A percentile compares a stretch with the other conserved stretches of the same genome.
Conservation (phyloP, 2,329 filamentous ascomycete species). For the Fusarium camptoceras region DNA sequence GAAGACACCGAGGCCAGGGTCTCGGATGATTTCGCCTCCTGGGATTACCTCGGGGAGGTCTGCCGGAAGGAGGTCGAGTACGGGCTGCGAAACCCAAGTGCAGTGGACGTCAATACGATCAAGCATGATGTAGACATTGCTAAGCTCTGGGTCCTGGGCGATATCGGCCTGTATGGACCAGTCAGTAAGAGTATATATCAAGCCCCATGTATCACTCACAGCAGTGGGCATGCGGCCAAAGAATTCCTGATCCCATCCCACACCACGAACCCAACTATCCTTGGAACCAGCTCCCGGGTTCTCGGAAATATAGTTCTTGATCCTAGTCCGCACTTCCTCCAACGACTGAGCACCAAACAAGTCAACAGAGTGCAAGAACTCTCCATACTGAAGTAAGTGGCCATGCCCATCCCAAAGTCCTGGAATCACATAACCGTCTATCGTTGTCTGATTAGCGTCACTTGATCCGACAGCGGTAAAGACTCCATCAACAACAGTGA, state of each 20-base stretch:
- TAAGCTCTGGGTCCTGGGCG: slow-evolving; percentile 62
- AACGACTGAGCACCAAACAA: slow-evolving; percentile 70
- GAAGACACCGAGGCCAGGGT: slow-evolving; percentile 75
- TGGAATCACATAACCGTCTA: slow-evolving; percentile 68
- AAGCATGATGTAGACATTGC: slow-evolving; percentile 73
- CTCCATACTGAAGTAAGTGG: slow-evolving; percentile 73
- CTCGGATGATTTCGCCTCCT: slow-evolving; percentile 71
- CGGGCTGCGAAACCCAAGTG: slow-evolving; percentile 73
- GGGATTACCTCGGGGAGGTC: slow-evolving; percentile 65
- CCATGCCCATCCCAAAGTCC: slow-evolving; percentile 79
- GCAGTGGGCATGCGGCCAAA: slow-evolving; percentile 75
- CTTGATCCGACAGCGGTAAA: slow-evolving; percentile 62
- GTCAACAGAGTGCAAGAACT: slow-evolving; percentile 74
- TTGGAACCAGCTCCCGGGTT: slow-evolving; percentile 65
- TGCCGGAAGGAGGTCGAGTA: slow-evolving; percentile 69
- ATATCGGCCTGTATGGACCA: slow-evolving; percentile 61
- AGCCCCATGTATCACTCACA: slow-evolving; percentile 54
- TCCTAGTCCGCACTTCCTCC: slow-evolving; percentile 64
- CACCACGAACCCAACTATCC: slow-evolving; percentile 72
- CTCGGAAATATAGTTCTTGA: slow-evolving; percentile 62
- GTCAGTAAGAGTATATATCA: background rate
- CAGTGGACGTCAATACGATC: slow-evolving; percentile 78
- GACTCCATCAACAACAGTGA: slow-evolving; percentile 63
- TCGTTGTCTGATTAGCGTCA: slow-evolving; percentile 40
- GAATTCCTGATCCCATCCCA: slow-evolving; percentile 77